phyloP scores from a whole-genome alignment of 2,329 filamentous ascomycete species.

The Epicoccum nigrum region DNA sequence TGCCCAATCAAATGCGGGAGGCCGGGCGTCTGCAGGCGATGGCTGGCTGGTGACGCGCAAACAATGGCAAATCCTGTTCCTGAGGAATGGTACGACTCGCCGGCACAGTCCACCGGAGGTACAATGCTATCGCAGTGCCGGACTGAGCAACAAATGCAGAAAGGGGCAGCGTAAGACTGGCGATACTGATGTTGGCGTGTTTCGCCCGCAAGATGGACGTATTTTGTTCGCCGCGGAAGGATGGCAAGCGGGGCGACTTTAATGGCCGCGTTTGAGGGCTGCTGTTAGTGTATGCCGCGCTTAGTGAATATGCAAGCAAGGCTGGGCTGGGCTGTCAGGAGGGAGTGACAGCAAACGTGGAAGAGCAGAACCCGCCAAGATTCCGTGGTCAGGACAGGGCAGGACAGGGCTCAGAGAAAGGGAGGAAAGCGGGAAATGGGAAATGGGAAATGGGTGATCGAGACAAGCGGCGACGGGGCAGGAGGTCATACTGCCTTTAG shows the following conservation, averaged over 20 bases:
- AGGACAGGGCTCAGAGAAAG: constrained; percentile 17
- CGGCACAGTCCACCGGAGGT: constrained; percentile 1
- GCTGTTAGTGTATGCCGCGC: constrained; percentile 27
- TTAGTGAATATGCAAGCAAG: constrained; percentile 20
- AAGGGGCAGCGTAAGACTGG: constrained; percentile 39
- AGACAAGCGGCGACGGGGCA: constrained; percentile 16
- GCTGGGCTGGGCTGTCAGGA: constrained; percentile 10
- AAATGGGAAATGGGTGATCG: constrained; percentile 8
- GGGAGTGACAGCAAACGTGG: constrained; percentile 13
- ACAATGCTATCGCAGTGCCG: constrained; percentile 6
- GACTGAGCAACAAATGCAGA: constrained; percentile 13
- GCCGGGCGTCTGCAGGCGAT: constrained; percentile 27
- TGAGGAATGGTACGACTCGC: constrained; percentile 17
- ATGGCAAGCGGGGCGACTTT: constrained; percentile 27
- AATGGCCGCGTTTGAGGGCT: constrained; percentile 20
- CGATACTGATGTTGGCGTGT: constrained; percentile 38
- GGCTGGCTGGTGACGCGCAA: constrained; percentile 33
- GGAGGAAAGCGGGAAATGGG: constrained; percentile 6
- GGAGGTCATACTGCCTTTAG: constrained; percentile 13
- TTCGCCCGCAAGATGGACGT: constrained; percentile 29
- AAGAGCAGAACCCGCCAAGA: constrained; percentile 7
- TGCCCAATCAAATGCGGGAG: constrained; percentile 43
- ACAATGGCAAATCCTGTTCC: constrained; percentile 22
- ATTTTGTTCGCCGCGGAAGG: constrained; percentile 21
- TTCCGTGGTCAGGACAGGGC: constrained; percentile 1